These are phyloP conservation scores for Triangularia verruculosa DNA, from an alignment of 2,329 filamentous ascomycete genomes.

Conservation along the genomic window DNA sequence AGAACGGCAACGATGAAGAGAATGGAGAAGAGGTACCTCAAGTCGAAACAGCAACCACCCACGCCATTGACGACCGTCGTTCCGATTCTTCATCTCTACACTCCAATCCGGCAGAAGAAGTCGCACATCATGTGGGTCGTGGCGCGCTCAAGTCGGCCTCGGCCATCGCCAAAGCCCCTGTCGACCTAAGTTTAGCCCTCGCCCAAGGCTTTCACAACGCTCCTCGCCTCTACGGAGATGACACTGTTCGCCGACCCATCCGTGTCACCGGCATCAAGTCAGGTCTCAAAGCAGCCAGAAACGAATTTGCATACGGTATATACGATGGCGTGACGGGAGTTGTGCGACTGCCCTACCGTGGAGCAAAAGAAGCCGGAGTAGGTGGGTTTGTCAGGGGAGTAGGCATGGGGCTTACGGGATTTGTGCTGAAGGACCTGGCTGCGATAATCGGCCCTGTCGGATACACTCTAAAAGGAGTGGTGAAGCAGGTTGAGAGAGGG, in stretches of 20 bases:
- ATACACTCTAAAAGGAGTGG: constrained; percentile 62
- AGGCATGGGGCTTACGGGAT: constrained; percentile 61
- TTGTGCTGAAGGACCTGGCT: constrained; percentile 63
- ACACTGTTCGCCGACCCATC: constrained; percentile 61
- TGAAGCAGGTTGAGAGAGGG: constrained; percentile 55
- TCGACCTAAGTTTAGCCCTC: constrained; percentile 59
- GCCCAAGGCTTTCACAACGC: constrained; percentile 71
- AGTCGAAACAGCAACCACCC: constrained; percentile 17
- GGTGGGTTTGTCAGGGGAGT: constrained; percentile 50
- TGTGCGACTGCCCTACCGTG: constrained; percentile 56
- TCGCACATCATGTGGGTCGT: constrained; percentile 49
- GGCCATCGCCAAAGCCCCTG: constrained; percentile 55
- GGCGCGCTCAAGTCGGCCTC: constrained; percentile 50
- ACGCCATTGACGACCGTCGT: constrained; percentile 24
- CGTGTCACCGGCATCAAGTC: constrained; percentile 64
- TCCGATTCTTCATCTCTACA: constrained; percentile 31
- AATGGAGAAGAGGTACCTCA: not conserved
- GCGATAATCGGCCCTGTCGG: constrained; percentile 59
- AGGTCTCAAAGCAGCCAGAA: constrained; percentile 58
- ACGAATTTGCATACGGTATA: constrained; percentile 61
- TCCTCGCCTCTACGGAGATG: constrained; percentile 66
- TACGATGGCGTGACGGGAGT: constrained; percentile 65
- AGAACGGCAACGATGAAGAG: not conserved
- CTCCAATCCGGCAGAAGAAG: constrained; percentile 38
- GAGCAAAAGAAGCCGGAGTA: constrained; percentile 48